Evolutionary conservation across 2,329 filamentous ascomycete species (phyloP).

Genomic region (Alternaria sp.): DNA sequence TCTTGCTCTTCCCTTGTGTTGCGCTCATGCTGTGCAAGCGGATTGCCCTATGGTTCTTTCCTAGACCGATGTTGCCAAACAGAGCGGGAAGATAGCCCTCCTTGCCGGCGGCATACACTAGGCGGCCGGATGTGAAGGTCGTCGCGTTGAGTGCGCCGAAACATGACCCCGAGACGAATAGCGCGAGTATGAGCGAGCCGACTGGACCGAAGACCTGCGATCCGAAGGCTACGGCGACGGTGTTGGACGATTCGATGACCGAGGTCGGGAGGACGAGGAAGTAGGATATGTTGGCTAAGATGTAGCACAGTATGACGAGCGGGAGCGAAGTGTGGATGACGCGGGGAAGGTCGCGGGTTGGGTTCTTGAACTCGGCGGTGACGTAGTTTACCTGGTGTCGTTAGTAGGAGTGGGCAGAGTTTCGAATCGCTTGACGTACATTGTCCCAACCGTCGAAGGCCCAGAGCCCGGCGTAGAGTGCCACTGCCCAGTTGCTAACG

Average conservation of each 20-base stretch:
- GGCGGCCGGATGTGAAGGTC: constrained; percentile 87
- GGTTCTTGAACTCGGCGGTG: constrained; percentile 94
- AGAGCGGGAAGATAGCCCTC: constrained; percentile 88
- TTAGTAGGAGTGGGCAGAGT: constrained; percentile 19
- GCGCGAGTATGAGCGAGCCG: constrained; percentile 81
- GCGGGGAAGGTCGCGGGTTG: constrained; percentile 84
- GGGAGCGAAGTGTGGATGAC: constrained; percentile 98
- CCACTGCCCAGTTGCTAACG: constrained; percentile 87
- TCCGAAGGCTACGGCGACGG: constrained; percentile 94
- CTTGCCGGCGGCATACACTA: constrained; percentile 93
- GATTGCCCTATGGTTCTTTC: constrained; percentile 49
- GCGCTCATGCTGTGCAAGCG: constrained; percentile 38
- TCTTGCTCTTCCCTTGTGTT: constrained; percentile 23
- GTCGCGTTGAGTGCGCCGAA: constrained; percentile 94
- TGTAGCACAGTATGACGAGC: constrained; percentile 86
- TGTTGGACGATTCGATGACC: constrained; percentile 86
- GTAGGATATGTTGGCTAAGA: constrained; percentile 91
- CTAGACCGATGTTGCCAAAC: constrained; percentile 82
- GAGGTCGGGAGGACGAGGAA: constrained; percentile 87
- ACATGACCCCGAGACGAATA: constrained; percentile 89
- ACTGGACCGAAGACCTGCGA: constrained; percentile 84
- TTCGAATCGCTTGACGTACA: constrained; percentile 59
- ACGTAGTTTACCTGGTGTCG: constrained; percentile 86
- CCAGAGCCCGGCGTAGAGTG: constrained; percentile 94
- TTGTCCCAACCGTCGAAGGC: constrained; percentile 99